Percentiles rank a stretch among this genome's conserved stretches.
Conservation (phyloP, 2,329 filamentous ascomycete species). For the Colletotrichum sp. region DNA sequence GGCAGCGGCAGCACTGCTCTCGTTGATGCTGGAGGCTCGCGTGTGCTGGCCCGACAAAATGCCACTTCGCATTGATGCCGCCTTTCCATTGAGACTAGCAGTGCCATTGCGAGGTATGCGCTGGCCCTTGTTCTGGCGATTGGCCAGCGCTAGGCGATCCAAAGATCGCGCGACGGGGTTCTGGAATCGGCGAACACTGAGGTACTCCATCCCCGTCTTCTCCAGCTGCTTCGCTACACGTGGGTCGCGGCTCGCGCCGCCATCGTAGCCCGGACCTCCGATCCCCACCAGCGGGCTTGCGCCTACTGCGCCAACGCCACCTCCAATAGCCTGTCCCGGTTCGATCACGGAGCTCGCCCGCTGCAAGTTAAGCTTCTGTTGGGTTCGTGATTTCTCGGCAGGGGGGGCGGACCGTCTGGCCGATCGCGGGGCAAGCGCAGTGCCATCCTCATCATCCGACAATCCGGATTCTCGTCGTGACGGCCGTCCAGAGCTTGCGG, state of each 20-base stretch:
- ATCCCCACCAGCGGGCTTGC: slow-evolving; percentile 55
- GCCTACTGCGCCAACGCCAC: slow-evolving; percentile 41
- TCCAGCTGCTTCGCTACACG: slow-evolving; percentile 69
- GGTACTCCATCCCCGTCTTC: slow-evolving; percentile 73
- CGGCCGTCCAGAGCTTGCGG: slow-evolving; percentile 36
- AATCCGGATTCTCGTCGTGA: background rate
- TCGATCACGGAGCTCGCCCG: slow-evolving; percentile 75
- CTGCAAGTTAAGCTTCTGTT: slow-evolving; percentile 78
- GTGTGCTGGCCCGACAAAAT: slow-evolving; percentile 31
- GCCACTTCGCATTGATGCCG: slow-evolving; percentile 22
- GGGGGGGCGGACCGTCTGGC: slow-evolving; percentile 43
- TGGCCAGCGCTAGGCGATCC: slow-evolving; percentile 34
- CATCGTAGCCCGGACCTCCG: slow-evolving; percentile 59
- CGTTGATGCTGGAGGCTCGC: slow-evolving; percentile 41
- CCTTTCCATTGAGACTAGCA: slow-evolving; percentile 41
- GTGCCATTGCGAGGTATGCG: slow-evolving; percentile 49
- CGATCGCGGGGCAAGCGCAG: slow-evolving; percentile 51
- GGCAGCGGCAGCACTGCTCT: background rate
- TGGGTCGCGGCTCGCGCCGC: slow-evolving; percentile 57
- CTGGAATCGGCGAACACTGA: slow-evolving; percentile 74
- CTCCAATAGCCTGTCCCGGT: slow-evolving; percentile 53
- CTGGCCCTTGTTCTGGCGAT: slow-evolving; percentile 51
- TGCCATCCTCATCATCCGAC: slow-evolving; percentile 40
- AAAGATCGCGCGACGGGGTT: slow-evolving; percentile 72
- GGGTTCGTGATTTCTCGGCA: slow-evolving; percentile 68